phyloP scores from a whole-genome alignment of 192 early-diverging fungal species.

The Diversispora epigaea region DNA sequence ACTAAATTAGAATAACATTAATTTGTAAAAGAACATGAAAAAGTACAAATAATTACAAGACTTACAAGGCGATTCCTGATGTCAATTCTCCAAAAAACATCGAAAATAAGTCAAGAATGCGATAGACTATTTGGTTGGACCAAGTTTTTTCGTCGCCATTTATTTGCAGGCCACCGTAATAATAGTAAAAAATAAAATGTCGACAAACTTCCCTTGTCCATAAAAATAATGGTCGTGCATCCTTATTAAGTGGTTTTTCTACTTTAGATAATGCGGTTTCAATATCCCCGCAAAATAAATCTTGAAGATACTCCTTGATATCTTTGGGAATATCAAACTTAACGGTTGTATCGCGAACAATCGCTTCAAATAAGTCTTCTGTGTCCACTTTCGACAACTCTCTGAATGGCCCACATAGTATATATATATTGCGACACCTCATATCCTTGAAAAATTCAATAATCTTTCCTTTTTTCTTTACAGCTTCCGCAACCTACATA shows the following conservation, averaged over 20 bases:
- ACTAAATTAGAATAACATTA: neutral
- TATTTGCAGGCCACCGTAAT: slow-evolving; percentile 15
- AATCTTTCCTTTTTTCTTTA: no score
- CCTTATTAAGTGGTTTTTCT: neutral
- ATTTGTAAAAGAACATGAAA: neutral
- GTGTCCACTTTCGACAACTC: slow-evolving; percentile 2
- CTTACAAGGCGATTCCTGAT: slow-evolving; percentile 17
- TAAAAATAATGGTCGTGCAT: slow-evolving; percentile 10
- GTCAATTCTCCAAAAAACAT: slow-evolving; percentile 9
- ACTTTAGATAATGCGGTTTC: neutral
- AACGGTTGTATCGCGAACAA: neutral
- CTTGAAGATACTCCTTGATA: slow-evolving; percentile 7
- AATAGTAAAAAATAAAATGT: slow-evolving; percentile 20
- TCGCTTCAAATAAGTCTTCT: neutral
- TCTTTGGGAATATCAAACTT: neutral
- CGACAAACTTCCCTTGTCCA: slow-evolving; percentile 17
- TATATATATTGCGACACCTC: neutral
- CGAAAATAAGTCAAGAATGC: slow-evolving; percentile 17
- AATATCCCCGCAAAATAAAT: slow-evolving; percentile 1
- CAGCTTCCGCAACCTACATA: no score
- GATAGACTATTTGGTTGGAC: slow-evolving; percentile 18
- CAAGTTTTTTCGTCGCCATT: slow-evolving; percentile 20
- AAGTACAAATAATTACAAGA: neutral
- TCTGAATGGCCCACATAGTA: slow-evolving; percentile 15
- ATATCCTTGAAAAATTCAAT: no score